Evolutionary conservation across 2,329 filamentous ascomycete species (phyloP).

Genomic region (Davidsoniella eucalypti): DNA sequence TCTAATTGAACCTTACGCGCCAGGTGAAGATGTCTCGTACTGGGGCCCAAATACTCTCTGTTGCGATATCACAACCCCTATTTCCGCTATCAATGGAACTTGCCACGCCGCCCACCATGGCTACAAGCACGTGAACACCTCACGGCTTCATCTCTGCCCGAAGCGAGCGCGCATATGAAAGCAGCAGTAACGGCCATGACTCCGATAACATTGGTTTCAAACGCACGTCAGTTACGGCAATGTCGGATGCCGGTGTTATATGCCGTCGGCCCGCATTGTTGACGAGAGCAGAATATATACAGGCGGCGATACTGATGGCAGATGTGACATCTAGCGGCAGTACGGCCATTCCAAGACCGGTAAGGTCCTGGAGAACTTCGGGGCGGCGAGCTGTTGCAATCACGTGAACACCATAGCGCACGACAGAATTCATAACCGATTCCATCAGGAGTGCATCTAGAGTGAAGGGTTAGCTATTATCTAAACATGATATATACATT

Average conservation of each 20-base stretch:
- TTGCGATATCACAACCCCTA: too few species aligned
- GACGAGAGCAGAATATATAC: constrained; percentile 26
- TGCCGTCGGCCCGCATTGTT: too few species aligned
- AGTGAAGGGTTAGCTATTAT: too few species aligned
- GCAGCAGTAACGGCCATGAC: constrained; percentile 38
- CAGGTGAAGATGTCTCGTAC: too few species aligned
- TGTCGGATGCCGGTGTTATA: constrained; percentile 24
- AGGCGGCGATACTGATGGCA: constrained; percentile 31
- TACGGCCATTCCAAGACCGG: constrained; percentile 30
- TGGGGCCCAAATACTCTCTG: too few species aligned
- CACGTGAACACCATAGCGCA: constrained; percentile 34
- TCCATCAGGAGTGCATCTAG: constrained; percentile 37
- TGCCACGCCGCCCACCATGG: too few species aligned
- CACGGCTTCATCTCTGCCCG: too few species aligned
- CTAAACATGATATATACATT: too few species aligned
- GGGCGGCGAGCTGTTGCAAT: constrained; percentile 38
- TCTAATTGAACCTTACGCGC: too few species aligned
- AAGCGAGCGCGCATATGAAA: constrained; percentile 19
- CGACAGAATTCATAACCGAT: constrained; percentile 38
- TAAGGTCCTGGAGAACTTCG: constrained; percentile 30
- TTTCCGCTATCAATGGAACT: too few species aligned
- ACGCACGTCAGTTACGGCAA: constrained; percentile 35
- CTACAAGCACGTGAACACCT: too few species aligned
- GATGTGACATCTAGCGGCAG: constrained; percentile 35
- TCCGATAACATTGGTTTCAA: constrained; percentile 41